These are phyloP conservation scores for Hyphopichia wangnamkhiaoensis DNA, from an alignment of 1,139 yeast species.

Conservation along the genomic window DNA sequence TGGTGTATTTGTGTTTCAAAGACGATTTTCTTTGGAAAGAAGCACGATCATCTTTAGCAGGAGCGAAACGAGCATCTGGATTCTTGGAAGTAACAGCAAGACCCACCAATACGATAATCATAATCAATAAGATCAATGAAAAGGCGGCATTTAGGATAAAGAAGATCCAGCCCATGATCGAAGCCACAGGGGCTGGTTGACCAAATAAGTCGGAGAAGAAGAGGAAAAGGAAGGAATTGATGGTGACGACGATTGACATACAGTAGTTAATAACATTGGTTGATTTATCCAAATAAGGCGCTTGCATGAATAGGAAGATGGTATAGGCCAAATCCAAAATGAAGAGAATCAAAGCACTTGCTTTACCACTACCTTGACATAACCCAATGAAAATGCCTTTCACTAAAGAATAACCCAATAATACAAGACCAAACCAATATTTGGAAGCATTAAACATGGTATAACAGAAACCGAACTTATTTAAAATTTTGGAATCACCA, in stretches of 20 bases:
- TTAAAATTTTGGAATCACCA: conserved; percentile 64
- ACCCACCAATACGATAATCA: conserved; percentile 59
- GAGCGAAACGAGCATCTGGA: conserved; percentile 81
- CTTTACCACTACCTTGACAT: conserved; percentile 69
- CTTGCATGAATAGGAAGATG: conserved; percentile 52
- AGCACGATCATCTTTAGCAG: conserved; percentile 81
- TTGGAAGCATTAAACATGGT: conserved; percentile 78
- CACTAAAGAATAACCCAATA: conserved; percentile 54
- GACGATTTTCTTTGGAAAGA: conserved; percentile 69
- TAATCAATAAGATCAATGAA: conserved; percentile 60
- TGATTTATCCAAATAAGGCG: conserved; percentile 72
- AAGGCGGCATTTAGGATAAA: conserved; percentile 78
- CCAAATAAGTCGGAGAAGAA: conserved; percentile 75
- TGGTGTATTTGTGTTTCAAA: conserved; percentile 26
- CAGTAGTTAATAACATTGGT: conserved; percentile 68
- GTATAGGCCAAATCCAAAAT: conserved; percentile 65
- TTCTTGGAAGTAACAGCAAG: conserved; percentile 66
- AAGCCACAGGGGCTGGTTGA: conserved; percentile 64
- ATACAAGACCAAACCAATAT: conserved; percentile 73
- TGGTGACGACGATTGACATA: conserved; percentile 62
- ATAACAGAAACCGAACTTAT: conserved; percentile 75
- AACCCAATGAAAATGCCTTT: conserved; percentile 68
- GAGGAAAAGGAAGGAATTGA: conserved; percentile 71
- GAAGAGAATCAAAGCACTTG: conserved; percentile 67
- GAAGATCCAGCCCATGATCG: conserved; percentile 81